These are phyloP conservation scores for Clitopilus passeckerianus DNA, from an alignment of 768 basidiomycete species.

Conservation along the genomic window DNA sequence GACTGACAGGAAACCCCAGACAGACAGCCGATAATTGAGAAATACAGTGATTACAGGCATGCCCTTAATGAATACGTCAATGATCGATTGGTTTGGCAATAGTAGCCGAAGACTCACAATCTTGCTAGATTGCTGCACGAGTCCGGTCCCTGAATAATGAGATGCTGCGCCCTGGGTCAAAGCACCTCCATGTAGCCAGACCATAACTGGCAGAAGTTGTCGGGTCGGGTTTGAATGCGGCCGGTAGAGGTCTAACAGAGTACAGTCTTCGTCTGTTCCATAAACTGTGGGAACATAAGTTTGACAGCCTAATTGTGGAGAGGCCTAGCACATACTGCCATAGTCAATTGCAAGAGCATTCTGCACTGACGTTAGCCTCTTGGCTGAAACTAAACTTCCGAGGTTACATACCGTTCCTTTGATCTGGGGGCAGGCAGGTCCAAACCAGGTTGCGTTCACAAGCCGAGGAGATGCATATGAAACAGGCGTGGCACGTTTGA, in stretches of 20 bases:
- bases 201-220: slow-evolving; percentile 13
- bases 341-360: slow-evolving; percentile 14
- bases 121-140: slow-evolving; percentile 11
- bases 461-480: slow-evolving; percentile 2
- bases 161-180: slow-evolving; percentile 15
- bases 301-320: not conserved
- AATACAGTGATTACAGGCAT: slow-evolving; percentile 13
- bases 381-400: too few relatives aligned
- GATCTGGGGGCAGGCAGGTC: slow-evolving; percentile 13
- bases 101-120: slow-evolving; percentile 6
- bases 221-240: slow-evolving; percentile 6
- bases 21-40: slow-evolving; percentile 13
- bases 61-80: slow-evolving; percentile 1
- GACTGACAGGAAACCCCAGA: slow-evolving; percentile 16
- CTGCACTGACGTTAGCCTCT: slow-evolving; percentile 2
- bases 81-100: not conserved
- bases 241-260: slow-evolving; percentile 12
- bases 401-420: slow-evolving; percentile 10
- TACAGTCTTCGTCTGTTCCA: slow-evolving; percentile 14
- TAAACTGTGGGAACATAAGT: slow-evolving; percentile 7
- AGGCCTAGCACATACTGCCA: slow-evolving; percentile 6
- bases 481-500: slow-evolving; percentile 9
- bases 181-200: slow-evolving; percentile 15
- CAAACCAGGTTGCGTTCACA: slow-evolving; percentile 8
- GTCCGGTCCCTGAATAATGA: slow-evolving; percentile 12